These are phyloP conservation scores for Lavandula angustifolia DNA, from an alignment of 257 asterid genomes.

Conservation along the genomic window DNA sequence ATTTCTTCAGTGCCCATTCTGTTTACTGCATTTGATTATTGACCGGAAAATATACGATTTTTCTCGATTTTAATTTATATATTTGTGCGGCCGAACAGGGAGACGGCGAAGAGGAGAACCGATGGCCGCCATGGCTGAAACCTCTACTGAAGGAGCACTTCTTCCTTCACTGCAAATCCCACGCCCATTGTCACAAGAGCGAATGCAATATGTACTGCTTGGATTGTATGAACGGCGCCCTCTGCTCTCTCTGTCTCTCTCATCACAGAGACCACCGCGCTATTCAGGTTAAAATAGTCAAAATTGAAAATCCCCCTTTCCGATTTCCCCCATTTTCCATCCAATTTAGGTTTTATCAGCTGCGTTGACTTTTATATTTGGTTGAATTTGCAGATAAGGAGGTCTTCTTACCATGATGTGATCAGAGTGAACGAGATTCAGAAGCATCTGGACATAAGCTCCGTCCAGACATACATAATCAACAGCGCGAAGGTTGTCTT, in stretches of 20 bases:
- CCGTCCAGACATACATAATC: neutral
- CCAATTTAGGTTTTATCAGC: too few relatives aligned
- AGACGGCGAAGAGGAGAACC: slow-evolving; percentile 60
- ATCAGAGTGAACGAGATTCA: neutral
- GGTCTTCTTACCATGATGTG: neutral
- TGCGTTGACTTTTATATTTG: slow-evolving; percentile 41
- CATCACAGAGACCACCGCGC: slow-evolving; percentile 58
- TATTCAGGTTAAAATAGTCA: slow-evolving; percentile 46
- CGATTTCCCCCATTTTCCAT: slow-evolving; percentile 34
- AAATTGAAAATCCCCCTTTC: neutral
- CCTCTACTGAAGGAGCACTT: slow-evolving; percentile 49
- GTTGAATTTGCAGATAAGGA: neutral
- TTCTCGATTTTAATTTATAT: neutral
- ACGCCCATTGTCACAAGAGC: slow-evolving; percentile 56
- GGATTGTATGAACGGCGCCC: slow-evolving; percentile 58
- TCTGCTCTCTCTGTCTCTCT: slow-evolving; percentile 55
- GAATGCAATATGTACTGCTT: slow-evolving; percentile 70
- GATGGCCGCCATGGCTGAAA: slow-evolving; percentile 68
- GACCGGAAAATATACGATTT: neutral
- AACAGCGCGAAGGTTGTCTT: neutral
- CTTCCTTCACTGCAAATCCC: slow-evolving; percentile 56
- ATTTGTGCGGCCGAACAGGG: slow-evolving; percentile 39
- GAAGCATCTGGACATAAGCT: neutral
- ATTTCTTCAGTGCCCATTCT: neutral
- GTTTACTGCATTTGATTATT: neutral